These are phyloP conservation scores for Candida takata DNA, from an alignment of 805 yeast genomes.

Conservation along the genomic window DNA sequence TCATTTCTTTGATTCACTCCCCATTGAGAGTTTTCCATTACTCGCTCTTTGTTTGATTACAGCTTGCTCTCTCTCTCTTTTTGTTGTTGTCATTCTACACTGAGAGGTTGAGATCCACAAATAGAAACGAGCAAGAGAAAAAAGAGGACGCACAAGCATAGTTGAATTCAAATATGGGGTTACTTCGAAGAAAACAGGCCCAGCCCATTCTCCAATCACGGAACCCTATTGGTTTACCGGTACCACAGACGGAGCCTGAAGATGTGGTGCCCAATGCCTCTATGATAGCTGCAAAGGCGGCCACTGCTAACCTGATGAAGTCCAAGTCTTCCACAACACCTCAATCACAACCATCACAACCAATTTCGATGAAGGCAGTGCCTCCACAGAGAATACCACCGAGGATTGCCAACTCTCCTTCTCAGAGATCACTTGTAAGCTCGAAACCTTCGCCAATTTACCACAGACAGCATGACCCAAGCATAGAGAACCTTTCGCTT, in stretches of 20 bases:
- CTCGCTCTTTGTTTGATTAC: too few species aligned
- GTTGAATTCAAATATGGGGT: conserved; percentile 13
- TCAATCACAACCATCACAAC: conserved; percentile 1
- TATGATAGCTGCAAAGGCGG: conserved; percentile 22
- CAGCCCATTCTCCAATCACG: conserved; percentile 15
- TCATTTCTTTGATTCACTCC: too few species aligned
- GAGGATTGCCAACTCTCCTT: conserved; percentile 1
- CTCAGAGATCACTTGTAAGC: conserved; percentile 2
- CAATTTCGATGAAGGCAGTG: background rate
- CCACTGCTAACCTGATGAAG: conserved; percentile 4
- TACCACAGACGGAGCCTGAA: background rate
- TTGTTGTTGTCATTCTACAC: too few species aligned
- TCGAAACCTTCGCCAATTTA: conserved; percentile 1
- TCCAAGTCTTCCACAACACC: conserved; percentile 1
- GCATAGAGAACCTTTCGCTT: conserved; percentile 6
- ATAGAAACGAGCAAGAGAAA: too few species aligned
- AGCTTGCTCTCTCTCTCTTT: too few species aligned
- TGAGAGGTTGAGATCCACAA: too few species aligned
- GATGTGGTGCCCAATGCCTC: conserved; percentile 7
- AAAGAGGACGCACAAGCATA: too few species aligned
- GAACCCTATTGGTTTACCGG: conserved; percentile 21
- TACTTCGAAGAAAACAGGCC: conserved; percentile 15
- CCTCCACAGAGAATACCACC: conserved; percentile 1
- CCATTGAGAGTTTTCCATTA: too few species aligned
- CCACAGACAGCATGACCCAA: conserved; percentile 1